Base-by-base conservation (phyloP, 305 asterid species). In the Solanum hybrid region DNA sequence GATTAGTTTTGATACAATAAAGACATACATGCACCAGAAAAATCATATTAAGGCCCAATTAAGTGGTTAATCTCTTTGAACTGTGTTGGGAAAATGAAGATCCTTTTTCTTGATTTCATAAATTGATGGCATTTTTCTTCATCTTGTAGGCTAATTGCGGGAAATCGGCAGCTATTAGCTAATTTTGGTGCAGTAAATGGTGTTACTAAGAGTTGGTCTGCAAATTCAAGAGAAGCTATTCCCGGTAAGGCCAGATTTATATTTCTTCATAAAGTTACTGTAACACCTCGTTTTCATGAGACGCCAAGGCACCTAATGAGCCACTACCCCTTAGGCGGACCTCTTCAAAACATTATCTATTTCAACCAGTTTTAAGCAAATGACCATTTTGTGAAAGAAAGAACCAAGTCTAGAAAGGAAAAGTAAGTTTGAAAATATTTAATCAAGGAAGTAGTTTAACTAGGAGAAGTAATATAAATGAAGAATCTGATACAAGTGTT, bases 121-220 rank as follows among this genome's bases (percentile, higher is more conserved):
- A 75, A 36, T 80, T 89, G 87, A 75, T 80, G 85, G 29, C 86
- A 22, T 90, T 91, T 87, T 85, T 79, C 89, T 87, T 89, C 90
- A 39, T 89, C 87, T 88, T 93, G 91, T 94, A 96, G 99, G 96
- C 79, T 83, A 51, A 89, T 93, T 34, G 90, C 91, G 80, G 95
- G 92, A 90, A 93, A 87, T 78, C 92, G 91, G 91, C 70, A 29
- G 15, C 82, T 90, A 10, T 29, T 86, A 88, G 81, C 70, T 88
- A 80, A 86, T 89, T 75, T 87, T 87, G 90, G 91, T 89, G 75
- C 91, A 41, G 91, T 95, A 91, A 92, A 92, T 91, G 93, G 92
- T 85, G 92, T 89, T 51, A 89, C 93, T 84, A 92, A 91, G 92
- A 91, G 89, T 90, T 89, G 92, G 84, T 91, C 93, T 61, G 90